Evolutionary conservation across 352 stramenopile species (phyloP).

Genomic region (Phytophthora constricta): DNA sequence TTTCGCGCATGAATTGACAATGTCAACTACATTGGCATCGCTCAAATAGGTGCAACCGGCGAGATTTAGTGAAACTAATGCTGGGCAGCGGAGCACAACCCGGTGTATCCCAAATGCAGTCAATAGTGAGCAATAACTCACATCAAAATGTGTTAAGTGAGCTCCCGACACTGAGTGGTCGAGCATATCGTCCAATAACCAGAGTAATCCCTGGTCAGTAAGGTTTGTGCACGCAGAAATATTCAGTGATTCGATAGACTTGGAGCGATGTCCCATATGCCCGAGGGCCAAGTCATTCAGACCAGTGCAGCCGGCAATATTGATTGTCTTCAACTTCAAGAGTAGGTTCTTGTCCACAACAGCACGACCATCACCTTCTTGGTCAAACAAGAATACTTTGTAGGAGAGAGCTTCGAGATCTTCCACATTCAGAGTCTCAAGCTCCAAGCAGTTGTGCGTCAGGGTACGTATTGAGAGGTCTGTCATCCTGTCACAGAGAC

Average conservation of each 20-base stretch:
- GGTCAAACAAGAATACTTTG: constrained; percentile 87
- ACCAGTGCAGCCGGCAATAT: constrained; percentile 69
- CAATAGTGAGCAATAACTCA: constrained; percentile 84
- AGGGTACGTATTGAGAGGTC: constrained; percentile 70
- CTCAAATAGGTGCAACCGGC: constrained; percentile 81
- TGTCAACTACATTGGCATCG: constrained; percentile 71
- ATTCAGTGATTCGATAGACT: constrained; percentile 53
- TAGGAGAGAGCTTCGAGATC: constrained; percentile 76
- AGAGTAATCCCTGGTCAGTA: constrained; percentile 66
- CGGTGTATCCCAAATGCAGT: constrained; percentile 54
- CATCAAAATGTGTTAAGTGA: constrained; percentile 64
- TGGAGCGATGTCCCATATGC: constrained; percentile 70
- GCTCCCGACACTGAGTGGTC: constrained; percentile 54
- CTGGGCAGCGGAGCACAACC: constrained; percentile 62
- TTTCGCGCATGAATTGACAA: constrained; percentile 70
- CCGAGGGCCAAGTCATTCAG: constrained; percentile 80
- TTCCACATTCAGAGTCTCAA: constrained; percentile 84
- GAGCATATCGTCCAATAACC: constrained; percentile 73
- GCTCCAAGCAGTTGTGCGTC: constrained; percentile 86
- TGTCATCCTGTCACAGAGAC: constrained; percentile 85
- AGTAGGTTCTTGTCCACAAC: constrained; percentile 84
- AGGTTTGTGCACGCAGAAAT: constrained; percentile 67
- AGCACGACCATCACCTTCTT: constrained; percentile 78
- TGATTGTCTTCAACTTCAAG: constrained; percentile 62
- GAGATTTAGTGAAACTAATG: constrained; percentile 81